phyloP scores from a whole-genome alignment of 441 rosid species.

The Capsella rubella region DNA sequence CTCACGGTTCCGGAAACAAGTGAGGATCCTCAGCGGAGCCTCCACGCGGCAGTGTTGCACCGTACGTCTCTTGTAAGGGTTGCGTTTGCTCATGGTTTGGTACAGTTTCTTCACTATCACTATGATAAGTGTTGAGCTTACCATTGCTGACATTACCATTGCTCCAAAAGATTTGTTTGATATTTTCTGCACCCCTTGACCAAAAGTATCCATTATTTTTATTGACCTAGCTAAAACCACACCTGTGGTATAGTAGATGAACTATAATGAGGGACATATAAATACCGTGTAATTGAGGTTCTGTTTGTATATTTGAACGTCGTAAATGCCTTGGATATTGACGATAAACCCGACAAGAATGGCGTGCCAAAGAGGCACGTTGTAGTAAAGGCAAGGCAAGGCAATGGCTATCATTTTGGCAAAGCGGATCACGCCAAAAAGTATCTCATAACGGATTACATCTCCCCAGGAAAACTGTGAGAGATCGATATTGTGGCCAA shows the following conservation, averaged over 20 bases:
- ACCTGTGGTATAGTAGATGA: not conserved
- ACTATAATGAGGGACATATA: not conserved
- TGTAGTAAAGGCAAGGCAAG: conserved; percentile 45
- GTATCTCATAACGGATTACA: conserved; percentile 20
- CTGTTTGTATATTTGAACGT: conserved; percentile 45
- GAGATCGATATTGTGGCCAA: conserved; percentile 43
- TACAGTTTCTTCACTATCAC: conserved; percentile 44
- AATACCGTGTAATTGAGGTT: conserved; percentile 35
- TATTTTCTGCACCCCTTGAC: conserved; percentile 46
- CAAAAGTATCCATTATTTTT: conserved; percentile 2
- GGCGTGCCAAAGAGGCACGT: conserved; percentile 51
- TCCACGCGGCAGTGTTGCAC: conserved; percentile 43
- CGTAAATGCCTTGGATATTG: conserved; percentile 55
- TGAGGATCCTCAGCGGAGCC: conserved; percentile 51
- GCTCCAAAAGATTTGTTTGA: conserved; percentile 37
- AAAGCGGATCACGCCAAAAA: conserved; percentile 34
- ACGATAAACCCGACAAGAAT: conserved; percentile 49
- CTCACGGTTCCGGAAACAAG: conserved; percentile 52
- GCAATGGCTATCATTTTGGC: conserved; percentile 40
- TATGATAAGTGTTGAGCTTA: conserved; percentile 42
- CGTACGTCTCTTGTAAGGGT: conserved; percentile 50
- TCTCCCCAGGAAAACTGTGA: not conserved
- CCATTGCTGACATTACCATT: conserved; percentile 43
- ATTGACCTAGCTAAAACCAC: not conserved
- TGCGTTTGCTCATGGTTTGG: conserved; percentile 51